Conservation (phyloP, 2,329 filamentous ascomycete genomes). For the Fusarium ramigenum region DNA sequence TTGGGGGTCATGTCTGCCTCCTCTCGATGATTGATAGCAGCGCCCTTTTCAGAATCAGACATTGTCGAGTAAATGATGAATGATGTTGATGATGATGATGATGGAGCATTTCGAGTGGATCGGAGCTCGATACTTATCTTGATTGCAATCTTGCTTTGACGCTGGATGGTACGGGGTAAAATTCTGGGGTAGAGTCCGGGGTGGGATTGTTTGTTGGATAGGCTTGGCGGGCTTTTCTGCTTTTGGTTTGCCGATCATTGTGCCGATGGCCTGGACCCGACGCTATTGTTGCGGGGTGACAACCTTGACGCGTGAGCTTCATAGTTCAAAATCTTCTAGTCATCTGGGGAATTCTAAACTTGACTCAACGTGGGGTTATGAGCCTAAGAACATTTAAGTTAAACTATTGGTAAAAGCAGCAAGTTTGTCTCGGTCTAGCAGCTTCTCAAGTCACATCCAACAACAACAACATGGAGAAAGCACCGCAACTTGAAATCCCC, state of each 20-base stretch:
- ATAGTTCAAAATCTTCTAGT: neutral
- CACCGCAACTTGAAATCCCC: conserved; percentile 7
- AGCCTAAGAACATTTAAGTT: neutral
- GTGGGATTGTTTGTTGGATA: neutral
- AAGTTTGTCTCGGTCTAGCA: neutral
- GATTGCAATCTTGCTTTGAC: neutral
- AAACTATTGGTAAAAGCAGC: neutral
- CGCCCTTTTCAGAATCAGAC: conserved; percentile 31
- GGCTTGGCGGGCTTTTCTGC: conserved; percentile 13
- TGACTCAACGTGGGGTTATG: neutral
- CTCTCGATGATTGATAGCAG: conserved; percentile 18
- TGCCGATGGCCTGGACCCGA: neutral
- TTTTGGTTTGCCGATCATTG: neutral
- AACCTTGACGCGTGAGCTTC: neutral
- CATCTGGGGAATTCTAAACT: neutral
- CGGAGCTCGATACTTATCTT: conserved; percentile 27
- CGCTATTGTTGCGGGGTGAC: neutral
- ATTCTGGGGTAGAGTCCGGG: neutral
- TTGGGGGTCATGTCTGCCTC: neutral
- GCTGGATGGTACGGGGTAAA: neutral
- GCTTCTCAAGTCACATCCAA: rapidly evolving
- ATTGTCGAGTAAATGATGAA: conserved; percentile 7
- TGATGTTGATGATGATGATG: neutral
- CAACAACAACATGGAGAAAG: neutral
- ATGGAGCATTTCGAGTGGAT: neutral